phyloP scores from a whole-genome alignment of 371 early-diverging fungal species.

The Syncephalastrum monosporum region DNA sequence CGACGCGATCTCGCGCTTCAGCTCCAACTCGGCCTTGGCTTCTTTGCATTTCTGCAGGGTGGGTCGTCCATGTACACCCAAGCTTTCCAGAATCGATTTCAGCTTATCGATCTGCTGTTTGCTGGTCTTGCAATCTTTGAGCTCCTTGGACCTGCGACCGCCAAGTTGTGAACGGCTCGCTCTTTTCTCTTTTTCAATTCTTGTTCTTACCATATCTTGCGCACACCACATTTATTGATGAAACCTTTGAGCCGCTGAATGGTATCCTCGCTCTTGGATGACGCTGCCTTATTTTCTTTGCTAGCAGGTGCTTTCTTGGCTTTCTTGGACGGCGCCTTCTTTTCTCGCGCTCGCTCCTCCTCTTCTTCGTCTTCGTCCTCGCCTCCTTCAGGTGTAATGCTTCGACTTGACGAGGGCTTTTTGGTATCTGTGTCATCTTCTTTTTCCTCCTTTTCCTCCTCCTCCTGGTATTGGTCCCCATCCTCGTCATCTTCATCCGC shows the following conservation, averaged over 20 bases:
- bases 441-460: constrained; percentile 9
- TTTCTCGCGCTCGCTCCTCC: constrained; percentile 6
- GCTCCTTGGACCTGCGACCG: constrained; percentile 27
- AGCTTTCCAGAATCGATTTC: constrained; percentile 11
- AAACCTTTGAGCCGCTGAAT: constrained; percentile 43
- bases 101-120: constrained; percentile 16
- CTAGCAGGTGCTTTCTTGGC: constrained; percentile 5
- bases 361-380: constrained; percentile 9
- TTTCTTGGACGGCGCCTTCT: neutral
- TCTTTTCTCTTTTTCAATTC: no score
- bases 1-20: constrained; percentile 38
- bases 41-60: constrained; percentile 44
- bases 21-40: constrained; percentile 38
- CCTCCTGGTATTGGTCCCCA: neutral
- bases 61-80: constrained; percentile 34
- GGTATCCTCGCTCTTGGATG: constrained; percentile 23
- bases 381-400: neutral
- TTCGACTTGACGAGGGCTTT: neutral
- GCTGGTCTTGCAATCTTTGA: constrained; percentile 23
- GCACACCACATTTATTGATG: constrained; percentile 45
- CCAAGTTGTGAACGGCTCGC: no score
- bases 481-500: neutral
- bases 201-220: constrained; percentile 37
- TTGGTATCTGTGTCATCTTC: constrained; percentile 2
- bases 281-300: constrained; percentile 1